Percentiles rank a stretch among this genome's conserved stretches.
Evolutionary conservation across 1,139 yeast species (phyloP).

Genomic region (Nakaseomyces nivariensis): DNA sequence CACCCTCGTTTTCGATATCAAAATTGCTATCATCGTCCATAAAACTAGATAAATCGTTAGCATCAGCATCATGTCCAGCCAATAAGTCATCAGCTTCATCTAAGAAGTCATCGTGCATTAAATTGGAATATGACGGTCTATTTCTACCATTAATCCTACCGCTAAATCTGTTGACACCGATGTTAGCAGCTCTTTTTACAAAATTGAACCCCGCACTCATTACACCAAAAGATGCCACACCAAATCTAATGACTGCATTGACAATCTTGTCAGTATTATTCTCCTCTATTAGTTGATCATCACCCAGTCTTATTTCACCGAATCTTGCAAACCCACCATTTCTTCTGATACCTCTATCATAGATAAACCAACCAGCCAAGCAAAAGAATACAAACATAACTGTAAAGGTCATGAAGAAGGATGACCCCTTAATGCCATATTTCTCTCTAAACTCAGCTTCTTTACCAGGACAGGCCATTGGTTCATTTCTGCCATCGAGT

Average conservation of each 20-base stretch:
- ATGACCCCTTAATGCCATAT: conserved; percentile 36
- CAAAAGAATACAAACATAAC: conserved; percentile 49
- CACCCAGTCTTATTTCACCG: conserved; percentile 82
- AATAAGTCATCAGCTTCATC: conserved; percentile 30
- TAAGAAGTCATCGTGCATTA: conserved; percentile 26
- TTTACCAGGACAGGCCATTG: conserved; percentile 76
- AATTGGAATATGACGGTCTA: conserved; percentile 26
- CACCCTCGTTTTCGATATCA: conserved; percentile 22
- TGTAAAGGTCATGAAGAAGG: conserved; percentile 24
- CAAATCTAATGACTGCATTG: conserved; percentile 50
- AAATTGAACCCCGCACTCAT: conserved; percentile 12
- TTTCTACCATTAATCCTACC: conserved; percentile 16
- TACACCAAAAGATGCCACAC: conserved; percentile 38
- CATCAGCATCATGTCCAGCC: conserved; percentile 31
- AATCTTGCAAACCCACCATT: conserved; percentile 72
- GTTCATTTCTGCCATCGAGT: conserved; percentile 56
- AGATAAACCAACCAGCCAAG: conserved; percentile 59
- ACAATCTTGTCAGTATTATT: conserved; percentile 54
- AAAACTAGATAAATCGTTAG: conserved; percentile 26
- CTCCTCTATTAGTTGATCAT: conserved; percentile 58
- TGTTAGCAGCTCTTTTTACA: conserved; percentile 10
- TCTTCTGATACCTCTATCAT: conserved; percentile 70
- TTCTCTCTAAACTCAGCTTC: conserved; percentile 53
- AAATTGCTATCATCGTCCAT: conserved; percentile 25
- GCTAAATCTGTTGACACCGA: conserved; percentile 9